Evolutionary conservation across 305 asterid species (phyloP).

Genomic region (Fraxinus greggii): DNA sequence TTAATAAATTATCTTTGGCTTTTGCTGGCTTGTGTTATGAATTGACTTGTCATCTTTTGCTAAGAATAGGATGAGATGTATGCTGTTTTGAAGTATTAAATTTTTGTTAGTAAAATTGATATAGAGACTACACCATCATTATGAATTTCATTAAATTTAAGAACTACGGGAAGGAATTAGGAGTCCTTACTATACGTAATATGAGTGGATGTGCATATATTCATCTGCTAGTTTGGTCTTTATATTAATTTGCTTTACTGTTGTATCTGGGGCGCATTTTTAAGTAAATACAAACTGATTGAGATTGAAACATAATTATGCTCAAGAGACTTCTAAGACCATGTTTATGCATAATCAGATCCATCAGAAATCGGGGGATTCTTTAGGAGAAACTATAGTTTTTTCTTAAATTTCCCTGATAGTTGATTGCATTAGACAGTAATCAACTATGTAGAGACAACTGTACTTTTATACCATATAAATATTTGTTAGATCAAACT

Average conservation of each 20-base stretch:
- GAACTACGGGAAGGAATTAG: not conserved
- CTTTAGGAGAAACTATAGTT: not conserved
- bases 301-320: not conserved
- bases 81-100: not conserved
- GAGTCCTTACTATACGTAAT: not conserved
- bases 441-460: not conserved
- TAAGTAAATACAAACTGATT: not conserved
- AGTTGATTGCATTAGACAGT: not conserved
- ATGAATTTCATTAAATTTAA: not conserved
- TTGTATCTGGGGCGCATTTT: not conserved
- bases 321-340: not conserved
- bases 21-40: not conserved
- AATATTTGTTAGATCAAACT: constrained; percentile 3
- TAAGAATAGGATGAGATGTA: not conserved
- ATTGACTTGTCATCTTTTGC: not conserved
- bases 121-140: not conserved
- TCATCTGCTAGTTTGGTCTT: not conserved
- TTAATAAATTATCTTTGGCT: not conserved
- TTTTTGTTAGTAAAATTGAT: not conserved
- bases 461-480: not conserved
- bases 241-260: not conserved
- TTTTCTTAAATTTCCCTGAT: not conserved
- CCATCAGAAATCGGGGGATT: not conserved
- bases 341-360: not conserved
- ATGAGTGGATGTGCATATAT: not conserved